Conservation (phyloP, 2,329 filamentous ascomycete genomes). For the Fusarium graminum region DNA sequence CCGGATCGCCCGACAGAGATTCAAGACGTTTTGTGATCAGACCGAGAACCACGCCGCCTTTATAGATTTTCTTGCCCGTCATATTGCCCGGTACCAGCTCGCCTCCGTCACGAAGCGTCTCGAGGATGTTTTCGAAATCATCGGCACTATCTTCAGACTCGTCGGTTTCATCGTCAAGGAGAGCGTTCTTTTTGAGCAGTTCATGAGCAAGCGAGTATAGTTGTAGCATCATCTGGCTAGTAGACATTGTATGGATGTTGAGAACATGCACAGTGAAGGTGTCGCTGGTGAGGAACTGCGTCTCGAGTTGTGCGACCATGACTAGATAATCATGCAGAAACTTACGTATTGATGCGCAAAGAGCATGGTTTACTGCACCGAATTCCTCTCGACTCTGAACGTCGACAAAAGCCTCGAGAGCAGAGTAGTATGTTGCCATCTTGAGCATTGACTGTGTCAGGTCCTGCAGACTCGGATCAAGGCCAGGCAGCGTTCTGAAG, state of each 20-base stretch:
- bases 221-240: slow-evolving; percentile 90
- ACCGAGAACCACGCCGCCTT: slow-evolving; percentile 94
- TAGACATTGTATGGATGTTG: slow-evolving; percentile 90
- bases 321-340: slow-evolving; percentile 93
- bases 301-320: slow-evolving; percentile 92
- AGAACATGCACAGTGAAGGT: slow-evolving; percentile 93
- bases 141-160: slow-evolving; percentile 81
- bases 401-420: slow-evolving; percentile 92
- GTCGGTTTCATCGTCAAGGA: slow-evolving; percentile 84
- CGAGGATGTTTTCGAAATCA: slow-evolving; percentile 92
- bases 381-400: slow-evolving; percentile 94
- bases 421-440: slow-evolving; percentile 93
- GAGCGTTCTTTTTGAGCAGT: slow-evolving; percentile 86
- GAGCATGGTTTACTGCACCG: slow-evolving; percentile 92
- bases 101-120: slow-evolving; percentile 87
- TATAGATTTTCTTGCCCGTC: slow-evolving; percentile 91
- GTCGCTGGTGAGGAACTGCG: slow-evolving; percentile 88
- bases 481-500: slow-evolving; percentile 82
- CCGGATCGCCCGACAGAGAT: slow-evolving; percentile 92
- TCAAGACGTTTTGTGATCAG: slow-evolving; percentile 87
- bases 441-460: slow-evolving; percentile 89
- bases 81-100: slow-evolving; percentile 83
- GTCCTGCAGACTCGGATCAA: slow-evolving; percentile 93
- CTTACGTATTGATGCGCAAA: slow-evolving; percentile 94
- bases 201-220: slow-evolving; percentile 90